Conservation (phyloP, 805 yeast species). For the Pichia cephalocereana region DNA sequence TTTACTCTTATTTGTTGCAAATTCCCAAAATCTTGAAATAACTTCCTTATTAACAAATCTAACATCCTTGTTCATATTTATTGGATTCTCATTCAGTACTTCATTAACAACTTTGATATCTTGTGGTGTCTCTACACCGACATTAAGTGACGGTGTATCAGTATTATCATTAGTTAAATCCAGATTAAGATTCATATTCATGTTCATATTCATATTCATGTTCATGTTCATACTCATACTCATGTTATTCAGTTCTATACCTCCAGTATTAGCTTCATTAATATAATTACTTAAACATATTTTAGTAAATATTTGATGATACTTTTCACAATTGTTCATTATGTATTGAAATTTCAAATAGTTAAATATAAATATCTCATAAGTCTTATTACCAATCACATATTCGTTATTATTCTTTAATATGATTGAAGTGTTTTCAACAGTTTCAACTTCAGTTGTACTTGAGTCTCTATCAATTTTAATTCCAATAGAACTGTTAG, state of each 20-base stretch:
- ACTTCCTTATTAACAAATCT: slow-evolving; percentile 9
- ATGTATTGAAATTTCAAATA: slow-evolving; percentile 13
- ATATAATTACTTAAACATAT: background rate
- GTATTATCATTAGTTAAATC: background rate
- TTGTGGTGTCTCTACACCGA: background rate
- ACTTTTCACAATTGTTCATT: slow-evolving; percentile 10
- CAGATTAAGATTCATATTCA: background rate
- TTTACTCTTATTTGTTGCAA: slow-evolving; percentile 12
- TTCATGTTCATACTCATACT: background rate
- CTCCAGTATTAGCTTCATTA: background rate
- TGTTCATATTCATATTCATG: background rate
- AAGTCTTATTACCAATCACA: background rate
- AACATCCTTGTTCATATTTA: background rate
- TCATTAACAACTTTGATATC: background rate
- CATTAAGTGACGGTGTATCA: background rate
- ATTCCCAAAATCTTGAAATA: slow-evolving; percentile 18
- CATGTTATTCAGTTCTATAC: background rate
- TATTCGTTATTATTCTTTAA: background rate
- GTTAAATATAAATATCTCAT: slow-evolving; percentile 1
- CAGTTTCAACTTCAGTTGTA: background rate
- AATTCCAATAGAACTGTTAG: background rate
- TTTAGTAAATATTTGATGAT: slow-evolving; percentile 11
- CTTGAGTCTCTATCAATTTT: background rate
- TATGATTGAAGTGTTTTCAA: slow-evolving; percentile 7
- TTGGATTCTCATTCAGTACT: background rate